Evolutionary conservation across 2,329 filamentous ascomycete genomes (phyloP).

Genomic region (Alternaria arbusti): DNA sequence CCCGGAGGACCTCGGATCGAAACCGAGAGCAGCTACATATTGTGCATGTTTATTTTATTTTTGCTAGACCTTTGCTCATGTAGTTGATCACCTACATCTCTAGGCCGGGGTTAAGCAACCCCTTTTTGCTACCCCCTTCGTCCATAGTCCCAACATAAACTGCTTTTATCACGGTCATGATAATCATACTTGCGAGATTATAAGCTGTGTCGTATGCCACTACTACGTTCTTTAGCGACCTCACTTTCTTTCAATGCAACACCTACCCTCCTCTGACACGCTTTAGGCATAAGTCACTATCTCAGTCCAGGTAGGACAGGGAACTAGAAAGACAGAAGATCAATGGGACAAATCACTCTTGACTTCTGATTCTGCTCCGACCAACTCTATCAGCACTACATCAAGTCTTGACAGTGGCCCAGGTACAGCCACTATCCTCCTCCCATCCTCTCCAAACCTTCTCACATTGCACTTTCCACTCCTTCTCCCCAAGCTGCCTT

Average conservation of each 20-base stretch:
- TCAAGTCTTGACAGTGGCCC: not conserved
- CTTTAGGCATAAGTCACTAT: too few species aligned
- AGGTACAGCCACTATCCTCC: conserved; percentile 8
- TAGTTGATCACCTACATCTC: not conserved
- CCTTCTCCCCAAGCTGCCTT: conserved; percentile 1
- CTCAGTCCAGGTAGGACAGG: not conserved
- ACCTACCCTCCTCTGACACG: not conserved
- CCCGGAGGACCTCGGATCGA: conserved; percentile 44
- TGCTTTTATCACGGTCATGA: not conserved
- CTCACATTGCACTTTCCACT: not conserved
- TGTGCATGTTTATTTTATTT: not conserved
- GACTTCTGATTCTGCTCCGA: not conserved
- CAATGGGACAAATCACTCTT: not conserved
- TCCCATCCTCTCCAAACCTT: conserved; percentile 19
- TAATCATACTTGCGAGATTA: not conserved
- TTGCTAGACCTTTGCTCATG: not conserved
- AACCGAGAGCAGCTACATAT: not conserved
- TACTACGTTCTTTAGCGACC: not conserved
- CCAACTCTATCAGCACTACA: not conserved
- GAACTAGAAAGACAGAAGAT: not conserved
- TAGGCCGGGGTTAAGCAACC: not conserved
- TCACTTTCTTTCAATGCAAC: not conserved
- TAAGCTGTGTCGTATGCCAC: not conserved
- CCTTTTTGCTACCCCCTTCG: not conserved
- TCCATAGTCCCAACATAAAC: not conserved